These are phyloP conservation scores for Vaccinium corymbosum DNA, from an alignment of 148 eudicot species.

Conservation along the genomic window DNA sequence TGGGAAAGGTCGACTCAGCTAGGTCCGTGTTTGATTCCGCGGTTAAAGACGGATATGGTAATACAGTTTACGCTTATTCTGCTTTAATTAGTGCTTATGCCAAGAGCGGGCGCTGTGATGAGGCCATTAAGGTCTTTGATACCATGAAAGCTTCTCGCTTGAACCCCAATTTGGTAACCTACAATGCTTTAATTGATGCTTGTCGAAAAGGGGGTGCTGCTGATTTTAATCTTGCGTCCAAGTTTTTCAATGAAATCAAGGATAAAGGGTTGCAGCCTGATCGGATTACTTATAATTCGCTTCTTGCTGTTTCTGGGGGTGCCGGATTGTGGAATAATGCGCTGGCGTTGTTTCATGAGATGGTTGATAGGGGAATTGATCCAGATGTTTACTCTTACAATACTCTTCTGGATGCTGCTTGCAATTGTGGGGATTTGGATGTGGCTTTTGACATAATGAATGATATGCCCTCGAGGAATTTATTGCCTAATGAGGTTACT, in stretches of 20 bases:
- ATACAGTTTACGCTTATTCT: slow-evolving; percentile 87
- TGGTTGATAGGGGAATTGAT: slow-evolving; percentile 70
- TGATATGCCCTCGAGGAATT: slow-evolving; percentile 61
- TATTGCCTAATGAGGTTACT: slow-evolving; percentile 84
- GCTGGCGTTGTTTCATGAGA: slow-evolving; percentile 60
- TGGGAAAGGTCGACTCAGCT: slow-evolving; percentile 75
- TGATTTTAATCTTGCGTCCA: slow-evolving; percentile 46
- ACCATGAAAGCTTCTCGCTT: slow-evolving; percentile 66
- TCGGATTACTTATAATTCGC: slow-evolving; percentile 84
- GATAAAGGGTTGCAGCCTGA: slow-evolving; percentile 60
- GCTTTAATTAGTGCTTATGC: slow-evolving; percentile 90
- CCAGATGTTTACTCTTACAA: slow-evolving; percentile 90
- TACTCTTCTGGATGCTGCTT: slow-evolving; percentile 81
- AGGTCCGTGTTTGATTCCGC: slow-evolving; percentile 63
- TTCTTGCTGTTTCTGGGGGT: slow-evolving; percentile 82
- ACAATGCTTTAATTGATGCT: slow-evolving; percentile 91
- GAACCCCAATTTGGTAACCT: slow-evolving; percentile 89
- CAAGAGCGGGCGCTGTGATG: slow-evolving; percentile 63
- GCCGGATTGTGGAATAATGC: slow-evolving; percentile 85
- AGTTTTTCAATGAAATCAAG: slow-evolving; percentile 66
- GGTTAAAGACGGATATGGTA: slow-evolving; percentile 66
- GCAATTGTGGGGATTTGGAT: slow-evolving; percentile 71
- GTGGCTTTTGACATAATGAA: slow-evolving; percentile 72
- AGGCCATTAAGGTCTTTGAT: slow-evolving; percentile 67
- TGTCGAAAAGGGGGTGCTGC: slow-evolving; percentile 96